Percentiles rank a stretch among this genome's conserved stretches.
Conservation (phyloP, 225 moss, liverwort and hornwort species). For the Straminergon stramineum region DNA sequence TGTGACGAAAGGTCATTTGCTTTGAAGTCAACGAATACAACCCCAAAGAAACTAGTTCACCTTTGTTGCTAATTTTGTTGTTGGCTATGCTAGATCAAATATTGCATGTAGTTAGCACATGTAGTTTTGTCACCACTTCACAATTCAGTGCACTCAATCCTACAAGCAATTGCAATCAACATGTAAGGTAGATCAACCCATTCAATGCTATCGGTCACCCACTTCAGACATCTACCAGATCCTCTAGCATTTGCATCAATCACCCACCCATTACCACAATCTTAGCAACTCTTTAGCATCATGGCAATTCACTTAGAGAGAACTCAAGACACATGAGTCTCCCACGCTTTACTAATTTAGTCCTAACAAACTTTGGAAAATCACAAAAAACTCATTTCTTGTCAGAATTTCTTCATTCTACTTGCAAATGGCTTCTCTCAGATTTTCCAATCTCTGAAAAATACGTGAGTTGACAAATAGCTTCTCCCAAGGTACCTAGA, state of each 20-base stretch:
- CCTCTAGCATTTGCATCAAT: neutral
- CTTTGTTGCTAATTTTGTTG: neutral
- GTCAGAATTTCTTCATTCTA: too few species aligned
- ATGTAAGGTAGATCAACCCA: neutral
- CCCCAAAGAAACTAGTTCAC: neutral
- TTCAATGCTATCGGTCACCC: accelerated
- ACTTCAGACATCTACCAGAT: accelerated
- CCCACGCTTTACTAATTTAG: too few species aligned
- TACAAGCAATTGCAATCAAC: neutral
- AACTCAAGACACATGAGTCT: too few species aligned
- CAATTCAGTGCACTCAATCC: neutral
- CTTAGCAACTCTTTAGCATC: too few species aligned
- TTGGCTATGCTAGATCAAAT: neutral
- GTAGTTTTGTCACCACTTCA: accelerated
- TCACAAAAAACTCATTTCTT: too few species aligned
- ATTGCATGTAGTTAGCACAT: neutral
- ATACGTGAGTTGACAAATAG: too few species aligned
- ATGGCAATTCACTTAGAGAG: too few species aligned
- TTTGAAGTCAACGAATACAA: neutral
- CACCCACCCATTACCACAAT: neutral
- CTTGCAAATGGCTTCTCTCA: too few species aligned
- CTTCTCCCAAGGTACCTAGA: too few species aligned
- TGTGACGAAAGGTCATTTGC: neutral
- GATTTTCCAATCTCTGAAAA: too few species aligned
- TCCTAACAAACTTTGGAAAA: too few species aligned